These are phyloP conservation scores for Populus hybrid DNA, from an alignment of 441 rosid genomes.

Conservation along the genomic window DNA sequence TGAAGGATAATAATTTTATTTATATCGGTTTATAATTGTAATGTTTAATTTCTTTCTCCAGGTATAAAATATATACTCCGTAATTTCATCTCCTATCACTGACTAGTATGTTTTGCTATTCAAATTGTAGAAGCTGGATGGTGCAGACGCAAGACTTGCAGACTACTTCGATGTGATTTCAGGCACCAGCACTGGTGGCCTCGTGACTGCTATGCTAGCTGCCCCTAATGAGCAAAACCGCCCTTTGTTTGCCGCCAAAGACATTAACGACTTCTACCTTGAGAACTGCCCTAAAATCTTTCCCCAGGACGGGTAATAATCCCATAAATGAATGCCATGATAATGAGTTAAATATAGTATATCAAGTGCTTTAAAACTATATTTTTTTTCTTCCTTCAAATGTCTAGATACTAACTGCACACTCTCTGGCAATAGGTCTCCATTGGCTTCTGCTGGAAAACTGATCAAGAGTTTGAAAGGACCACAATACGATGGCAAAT, in stretches of 20 bases:
- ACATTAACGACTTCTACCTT: slow-evolving; percentile 45
- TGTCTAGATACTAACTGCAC: no score
- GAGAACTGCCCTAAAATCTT: slow-evolving; percentile 47
- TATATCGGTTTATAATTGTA: no score
- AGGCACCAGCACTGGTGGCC: slow-evolving; percentile 61
- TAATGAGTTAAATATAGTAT: no score
- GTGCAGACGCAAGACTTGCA: slow-evolving; percentile 49
- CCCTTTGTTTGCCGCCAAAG: slow-evolving; percentile 54
- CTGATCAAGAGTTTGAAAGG: slow-evolving; percentile 21
- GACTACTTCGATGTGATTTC: slow-evolving; percentile 58
- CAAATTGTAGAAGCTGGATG: slow-evolving; percentile 32
- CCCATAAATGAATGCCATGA: background rate
- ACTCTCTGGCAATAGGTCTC: background rate
- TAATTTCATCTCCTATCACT: no score
- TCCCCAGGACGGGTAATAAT: slow-evolving; percentile 36
- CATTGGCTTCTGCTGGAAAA: slow-evolving; percentile 7
- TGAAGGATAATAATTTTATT: no score
- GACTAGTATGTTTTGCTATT: no score
- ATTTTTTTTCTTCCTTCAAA: background rate
- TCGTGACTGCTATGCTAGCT: slow-evolving; percentile 57
- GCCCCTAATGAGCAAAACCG: slow-evolving; percentile 44
- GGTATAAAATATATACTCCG: background rate
- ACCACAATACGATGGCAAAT: slow-evolving; percentile 35
- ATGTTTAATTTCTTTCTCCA: background rate
- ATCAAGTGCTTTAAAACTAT: background rate